These are phyloP conservation scores for Rhynchospora pubera DNA, from an alignment of 176 grass and related monocot species.

Conservation along the genomic window DNA sequence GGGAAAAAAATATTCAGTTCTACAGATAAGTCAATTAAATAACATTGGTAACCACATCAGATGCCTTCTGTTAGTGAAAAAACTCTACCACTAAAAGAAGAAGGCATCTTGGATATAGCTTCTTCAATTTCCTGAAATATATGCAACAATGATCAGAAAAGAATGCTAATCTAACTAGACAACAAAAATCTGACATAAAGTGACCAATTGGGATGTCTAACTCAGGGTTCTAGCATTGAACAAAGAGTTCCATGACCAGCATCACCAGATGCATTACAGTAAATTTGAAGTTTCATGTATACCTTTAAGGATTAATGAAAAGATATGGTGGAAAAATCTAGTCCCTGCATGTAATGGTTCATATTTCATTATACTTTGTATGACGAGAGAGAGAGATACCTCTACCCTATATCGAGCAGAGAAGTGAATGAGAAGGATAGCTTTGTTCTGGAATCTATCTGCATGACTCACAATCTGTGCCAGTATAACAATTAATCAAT, in stretches of 20 bases:
- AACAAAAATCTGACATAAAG: neutral
- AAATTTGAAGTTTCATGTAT: neutral
- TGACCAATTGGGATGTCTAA: neutral
- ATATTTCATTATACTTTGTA: neutral
- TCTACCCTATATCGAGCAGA: slow-evolving; percentile 65
- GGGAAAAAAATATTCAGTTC: neutral
- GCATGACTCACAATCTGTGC: slow-evolving; percentile 50
- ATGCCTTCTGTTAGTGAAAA: slow-evolving; percentile 65
- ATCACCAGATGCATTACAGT: neutral
- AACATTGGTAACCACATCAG: slow-evolving; percentile 2
- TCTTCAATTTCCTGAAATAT: slow-evolving; percentile 62
- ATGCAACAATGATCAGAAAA: neutral
- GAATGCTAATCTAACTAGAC: slow-evolving; percentile 3
- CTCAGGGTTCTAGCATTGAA: neutral
- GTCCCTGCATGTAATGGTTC: neutral
- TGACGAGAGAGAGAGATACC: slow-evolving; percentile 28
- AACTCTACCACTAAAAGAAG: slow-evolving; percentile 45
- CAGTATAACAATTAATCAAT: slow-evolving; percentile 18
- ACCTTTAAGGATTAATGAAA: neutral
- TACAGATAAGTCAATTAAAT: neutral
- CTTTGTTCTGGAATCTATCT: slow-evolving; percentile 67
- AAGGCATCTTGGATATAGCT: slow-evolving; percentile 45
- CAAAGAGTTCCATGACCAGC: neutral
- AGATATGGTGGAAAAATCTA: neutral
- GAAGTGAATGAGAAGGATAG: slow-evolving; percentile 88